Base-by-base conservation (phyloP, 2,329 filamentous ascomycete species). In the Microdochium paspali region DNA sequence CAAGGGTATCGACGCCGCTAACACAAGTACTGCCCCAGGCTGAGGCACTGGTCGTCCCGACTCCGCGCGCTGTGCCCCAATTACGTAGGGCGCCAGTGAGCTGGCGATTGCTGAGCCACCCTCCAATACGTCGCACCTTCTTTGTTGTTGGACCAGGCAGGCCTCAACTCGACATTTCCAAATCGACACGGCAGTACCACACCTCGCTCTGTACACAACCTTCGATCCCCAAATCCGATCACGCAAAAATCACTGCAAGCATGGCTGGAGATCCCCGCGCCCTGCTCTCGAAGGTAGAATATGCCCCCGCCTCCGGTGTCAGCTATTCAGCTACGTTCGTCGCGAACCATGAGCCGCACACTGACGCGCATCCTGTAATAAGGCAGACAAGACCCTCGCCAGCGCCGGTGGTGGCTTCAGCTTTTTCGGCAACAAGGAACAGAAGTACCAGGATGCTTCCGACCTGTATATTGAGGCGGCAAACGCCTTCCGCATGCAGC, bases 401-500 rank as follows among this genome's bases (percentile, higher is more conserved):
- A 74, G 84, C 56, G 90, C 91, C 35, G 74, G 80, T 20, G 74
- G 85, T 24, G 90, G 90, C 58, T 96, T 95, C 70, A 87, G 83
- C 65, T 82, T 95, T 68, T 96, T 98, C 58, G 87, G 90, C 40
- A 87, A 87, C 43, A 79, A 83, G 49, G 79, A 87, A 59, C 90
- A 95, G 53, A 97, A 96, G 68, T 90, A 87, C 62, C 87, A 94
- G 69, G 82, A 84, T 69, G 91, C 91, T 13, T 88, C 87, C 53
- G 90, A 96, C 56, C 73, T 93, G 54, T 97, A 90, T 63, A 82
- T 80, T 51, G 83, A 95, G 66, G 91, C 91, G 35, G 93, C 84
- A 52, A 95, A 96, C 71, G 88, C 88, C 50, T 97, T 95, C 66
- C 80, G 88, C 61, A 82, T 94, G 73, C 84, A 93, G 68, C 87